Conservation (phyloP, 2,329 filamentous ascomycete species). For the Huntiella savannae region DNA sequence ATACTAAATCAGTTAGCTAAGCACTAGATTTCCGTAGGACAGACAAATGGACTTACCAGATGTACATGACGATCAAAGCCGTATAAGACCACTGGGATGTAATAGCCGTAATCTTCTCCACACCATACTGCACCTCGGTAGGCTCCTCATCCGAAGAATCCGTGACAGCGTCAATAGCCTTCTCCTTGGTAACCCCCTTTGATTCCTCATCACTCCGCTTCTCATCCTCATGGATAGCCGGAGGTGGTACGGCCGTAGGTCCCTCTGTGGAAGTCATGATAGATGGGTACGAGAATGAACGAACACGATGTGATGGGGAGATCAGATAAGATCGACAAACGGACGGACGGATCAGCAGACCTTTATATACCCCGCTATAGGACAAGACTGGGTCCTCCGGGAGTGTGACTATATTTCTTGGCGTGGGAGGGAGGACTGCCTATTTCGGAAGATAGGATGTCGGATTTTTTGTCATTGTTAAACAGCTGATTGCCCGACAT, state of each 20-base stretch:
- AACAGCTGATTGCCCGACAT: no score
- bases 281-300: no score
- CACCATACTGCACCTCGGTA: constrained; percentile 25
- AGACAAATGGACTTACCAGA: constrained; percentile 19
- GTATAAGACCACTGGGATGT: constrained; percentile 25
- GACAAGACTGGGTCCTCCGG: no score
- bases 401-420: no score
- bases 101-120: constrained; percentile 29
- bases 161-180: not conserved
- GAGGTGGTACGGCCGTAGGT: not conserved
- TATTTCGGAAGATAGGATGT: no score
- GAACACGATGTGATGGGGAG: no score
- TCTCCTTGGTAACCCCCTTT: not conserved
- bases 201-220: not conserved
- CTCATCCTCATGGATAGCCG: not conserved
- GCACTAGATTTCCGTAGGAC: not conserved
- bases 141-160: constrained; percentile 8
- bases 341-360: no score
- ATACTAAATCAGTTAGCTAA: not conserved
- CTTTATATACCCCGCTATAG: no score
- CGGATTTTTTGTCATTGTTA: no score
- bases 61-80: constrained; percentile 25
- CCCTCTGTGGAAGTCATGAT: not conserved
- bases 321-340: no score
- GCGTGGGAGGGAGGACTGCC: no score